Base-by-base conservation (phyloP, 257 asterid genomes). In the Gentiana macrophylla region DNA sequence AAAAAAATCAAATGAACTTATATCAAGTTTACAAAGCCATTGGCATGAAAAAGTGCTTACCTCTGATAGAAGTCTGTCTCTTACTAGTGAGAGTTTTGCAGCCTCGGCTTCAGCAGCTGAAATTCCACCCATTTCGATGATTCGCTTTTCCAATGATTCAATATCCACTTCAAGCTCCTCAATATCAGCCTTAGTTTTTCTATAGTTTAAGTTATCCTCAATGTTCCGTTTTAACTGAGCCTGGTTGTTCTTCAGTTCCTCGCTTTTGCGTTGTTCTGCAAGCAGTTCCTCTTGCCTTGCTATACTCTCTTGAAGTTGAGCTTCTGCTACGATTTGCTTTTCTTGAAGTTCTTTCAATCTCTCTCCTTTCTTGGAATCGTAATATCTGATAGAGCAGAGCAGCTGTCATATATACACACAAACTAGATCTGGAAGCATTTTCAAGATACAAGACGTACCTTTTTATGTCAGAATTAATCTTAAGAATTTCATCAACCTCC, bases 51-150 rank as follows among this genome's bases (percentile, higher is more conserved):
- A 10, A 41, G 9, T 56, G 61, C 74, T 51, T 75, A 92, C 98
- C 94, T 88, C 95, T 9, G 91, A 88, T 41, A 92, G 91, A 67
- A 81, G 86, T 66, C 82, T 68, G 74, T 92, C 97, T 45, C 92
- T 78, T 74, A 81, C 97, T 76, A 78, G 80, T 10, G 82, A 72
- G 59, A 74, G 80, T 73, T 80, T 86, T 50, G 52, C 73, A 68
- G 67, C 80, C 81, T 77, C 74, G 32, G 97, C 71, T 72, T 81
- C 85, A 54, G 62, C 68, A 63, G 82, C 72, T 60, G 94, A 72
- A 58, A 80, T 52, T 52, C 98, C 89, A 58, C 96, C 96, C 58
- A 72, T 63, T 63, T 70, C 80, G 74, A 75, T 54, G 44, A 83
- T 64, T 50, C 62, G 70, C n/a, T 72, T 88, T 80, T 88, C 97